phyloP scores from a whole-genome alignment of 202 grass and related monocot species.

The Musa balbisiana region DNA sequence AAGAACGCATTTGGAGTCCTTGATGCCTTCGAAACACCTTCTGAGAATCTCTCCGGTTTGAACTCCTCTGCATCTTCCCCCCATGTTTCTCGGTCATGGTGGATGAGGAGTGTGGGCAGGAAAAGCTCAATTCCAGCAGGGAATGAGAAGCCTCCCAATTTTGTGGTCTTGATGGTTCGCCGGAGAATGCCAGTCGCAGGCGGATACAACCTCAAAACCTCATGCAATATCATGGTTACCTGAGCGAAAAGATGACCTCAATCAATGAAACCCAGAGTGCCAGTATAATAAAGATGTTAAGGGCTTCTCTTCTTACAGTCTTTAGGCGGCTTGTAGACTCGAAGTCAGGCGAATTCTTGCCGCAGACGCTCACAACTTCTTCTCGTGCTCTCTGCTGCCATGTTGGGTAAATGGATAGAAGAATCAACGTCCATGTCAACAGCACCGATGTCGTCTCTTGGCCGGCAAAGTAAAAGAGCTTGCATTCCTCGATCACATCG shows the following conservation, averaged over 20 bases:
- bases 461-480: slow-evolving; percentile 77
- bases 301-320: slow-evolving; percentile 34
- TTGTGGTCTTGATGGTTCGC: neutral
- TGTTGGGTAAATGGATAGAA: slow-evolving; percentile 43
- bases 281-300: neutral
- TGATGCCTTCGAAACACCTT: slow-evolving; percentile 5
- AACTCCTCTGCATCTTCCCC: slow-evolving; percentile 7
- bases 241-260: neutral
- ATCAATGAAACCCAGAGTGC: too few relatives aligned
- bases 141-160: neutral
- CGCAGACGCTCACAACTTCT: slow-evolving; percentile 53
- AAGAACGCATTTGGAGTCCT: slow-evolving; percentile 2
- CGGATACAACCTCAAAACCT: slow-evolving; percentile 13
- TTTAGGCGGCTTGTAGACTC: slow-evolving; percentile 44
- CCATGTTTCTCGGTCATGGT: slow-evolving; percentile 9
- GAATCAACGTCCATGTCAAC: slow-evolving; percentile 71
- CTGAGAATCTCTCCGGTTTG: slow-evolving; percentile 12
- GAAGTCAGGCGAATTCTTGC: slow-evolving; percentile 32
- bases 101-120: neutral
- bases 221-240: slow-evolving; percentile 13
- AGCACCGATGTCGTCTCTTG: slow-evolving; percentile 63
- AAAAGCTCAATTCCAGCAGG: slow-evolving; percentile 3
- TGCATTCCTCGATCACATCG: slow-evolving; percentile 76
- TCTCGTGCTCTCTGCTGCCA: slow-evolving; percentile 68
- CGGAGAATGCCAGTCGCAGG: neutral